These are phyloP conservation scores for Amanita subjunquillea DNA, from an alignment of 768 basidiomycete species.

Conservation along the genomic window DNA sequence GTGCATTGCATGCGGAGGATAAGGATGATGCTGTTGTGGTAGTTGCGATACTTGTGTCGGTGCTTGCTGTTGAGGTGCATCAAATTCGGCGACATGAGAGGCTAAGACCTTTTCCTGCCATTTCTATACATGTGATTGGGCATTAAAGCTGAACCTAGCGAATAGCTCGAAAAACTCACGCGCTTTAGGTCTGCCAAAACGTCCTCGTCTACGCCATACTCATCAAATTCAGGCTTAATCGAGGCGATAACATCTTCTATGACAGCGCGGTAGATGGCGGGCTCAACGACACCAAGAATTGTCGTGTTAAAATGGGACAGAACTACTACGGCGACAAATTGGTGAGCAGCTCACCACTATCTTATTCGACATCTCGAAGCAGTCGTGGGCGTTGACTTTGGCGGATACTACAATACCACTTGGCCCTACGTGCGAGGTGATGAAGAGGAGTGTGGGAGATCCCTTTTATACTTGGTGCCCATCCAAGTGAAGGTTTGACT, in stretches of 20 bases:
- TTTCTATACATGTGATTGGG: slow-evolving; percentile 44
- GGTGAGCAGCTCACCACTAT: slow-evolving; percentile 91
- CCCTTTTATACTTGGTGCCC: slow-evolving; percentile 44
- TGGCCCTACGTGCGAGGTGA: slow-evolving; percentile 30
- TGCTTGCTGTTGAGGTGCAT: slow-evolving; percentile 31
- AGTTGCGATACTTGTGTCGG: slow-evolving; percentile 32
- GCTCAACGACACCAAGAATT: slow-evolving; percentile 52
- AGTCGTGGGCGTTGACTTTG: slow-evolving; percentile 22
- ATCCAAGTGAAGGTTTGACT: slow-evolving; percentile 26
- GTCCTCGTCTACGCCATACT: slow-evolving; percentile 89
- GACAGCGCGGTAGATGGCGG: slow-evolving; percentile 81
- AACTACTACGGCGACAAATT: slow-evolving; percentile 46
- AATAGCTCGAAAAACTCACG: slow-evolving; percentile 41
- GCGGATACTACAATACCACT: slow-evolving; percentile 25
- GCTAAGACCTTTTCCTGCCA: slow-evolving; percentile 93
- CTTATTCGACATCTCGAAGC: slow-evolving; percentile 81
- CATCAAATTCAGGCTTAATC: slow-evolving; percentile 93
- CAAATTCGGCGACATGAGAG: slow-evolving; percentile 94
- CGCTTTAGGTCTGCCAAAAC: slow-evolving; percentile 82
- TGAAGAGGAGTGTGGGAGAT: slow-evolving; percentile 23
- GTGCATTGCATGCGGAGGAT: slow-evolving; percentile 53
- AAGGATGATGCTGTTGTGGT: slow-evolving; percentile 37
- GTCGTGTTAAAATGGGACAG: slow-evolving; percentile 38
- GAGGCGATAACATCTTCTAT: slow-evolving; percentile 91
- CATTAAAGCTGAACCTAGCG: slow-evolving; percentile 3